Conservation (phyloP, 768 basidiomycete species). For the Tylopilus rubrobrunneus region DNA sequence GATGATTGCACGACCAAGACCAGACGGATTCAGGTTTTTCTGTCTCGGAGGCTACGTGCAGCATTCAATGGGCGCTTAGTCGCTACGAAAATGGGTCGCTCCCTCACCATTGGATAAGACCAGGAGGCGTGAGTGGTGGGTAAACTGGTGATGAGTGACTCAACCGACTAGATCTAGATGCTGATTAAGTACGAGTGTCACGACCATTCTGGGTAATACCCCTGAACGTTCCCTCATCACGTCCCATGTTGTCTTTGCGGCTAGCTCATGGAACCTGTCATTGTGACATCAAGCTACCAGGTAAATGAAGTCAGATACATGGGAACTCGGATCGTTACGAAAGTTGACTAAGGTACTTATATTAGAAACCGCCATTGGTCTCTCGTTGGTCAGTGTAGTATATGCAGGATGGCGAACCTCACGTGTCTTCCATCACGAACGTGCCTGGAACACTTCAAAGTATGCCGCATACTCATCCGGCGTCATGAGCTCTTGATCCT, state of each 20-base stretch:
- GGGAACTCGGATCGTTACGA: too few relatives aligned
- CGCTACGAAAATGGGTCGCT: neutral
- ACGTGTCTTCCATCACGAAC: constrained; percentile 24
- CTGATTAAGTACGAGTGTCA: constrained; percentile 18
- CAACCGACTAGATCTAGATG: too few relatives aligned
- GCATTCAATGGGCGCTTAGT: neutral
- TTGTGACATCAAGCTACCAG: neutral
- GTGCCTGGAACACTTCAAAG: constrained; percentile 64
- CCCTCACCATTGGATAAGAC: constrained; percentile 13
- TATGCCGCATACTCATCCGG: constrained; percentile 87
- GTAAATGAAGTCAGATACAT: too few relatives aligned
- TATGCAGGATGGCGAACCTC: neutral
- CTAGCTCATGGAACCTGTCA: too few relatives aligned
- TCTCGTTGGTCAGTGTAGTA: constrained; percentile 11
- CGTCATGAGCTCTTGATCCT: constrained; percentile 90
- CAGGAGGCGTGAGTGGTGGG: neutral
- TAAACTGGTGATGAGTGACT: too few relatives aligned
- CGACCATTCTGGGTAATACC: constrained; percentile 11
- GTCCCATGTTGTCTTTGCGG: too few relatives aligned
- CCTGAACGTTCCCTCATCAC: too few relatives aligned
- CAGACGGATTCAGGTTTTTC: constrained; percentile 66
- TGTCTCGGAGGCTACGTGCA: constrained; percentile 49
- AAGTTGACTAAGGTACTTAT: constrained; percentile 14
- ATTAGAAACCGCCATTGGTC: constrained; percentile 8
- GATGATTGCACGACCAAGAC: constrained; percentile 93